phyloP scores from a whole-genome alignment of 2,329 filamentous ascomycete species.

The Cephalotrichum gorgonifer region DNA sequence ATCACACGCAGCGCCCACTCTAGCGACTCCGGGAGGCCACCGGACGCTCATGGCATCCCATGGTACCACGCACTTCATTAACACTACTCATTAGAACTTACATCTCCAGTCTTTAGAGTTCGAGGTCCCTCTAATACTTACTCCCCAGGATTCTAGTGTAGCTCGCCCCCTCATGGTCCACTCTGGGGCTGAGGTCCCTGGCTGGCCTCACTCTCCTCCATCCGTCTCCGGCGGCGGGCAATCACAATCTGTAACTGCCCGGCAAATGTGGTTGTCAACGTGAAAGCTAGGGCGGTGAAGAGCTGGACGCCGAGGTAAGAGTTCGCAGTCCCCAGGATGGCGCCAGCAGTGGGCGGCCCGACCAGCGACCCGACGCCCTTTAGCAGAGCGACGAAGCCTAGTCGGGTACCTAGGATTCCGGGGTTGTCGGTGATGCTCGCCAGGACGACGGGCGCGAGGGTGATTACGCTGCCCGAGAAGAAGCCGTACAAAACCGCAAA shows the following conservation, averaged over 20 bases:
- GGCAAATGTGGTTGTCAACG: constrained; percentile 12
- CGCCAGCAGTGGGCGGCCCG: constrained; percentile 25
- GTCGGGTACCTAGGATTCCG: constrained; percentile 25
- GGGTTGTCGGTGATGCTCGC: constrained; percentile 28
- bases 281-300: constrained; percentile 13
- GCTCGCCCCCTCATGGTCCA: too few species aligned
- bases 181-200: too few species aligned
- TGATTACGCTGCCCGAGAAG: constrained; percentile 31
- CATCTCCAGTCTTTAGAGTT: too few species aligned
- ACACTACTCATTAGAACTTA: too few species aligned
- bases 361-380: constrained; percentile 23
- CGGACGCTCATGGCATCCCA: too few species aligned
- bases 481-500: constrained; percentile 35
- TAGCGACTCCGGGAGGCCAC: too few species aligned
- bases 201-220: constrained; percentile 1
- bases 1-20: too few species aligned
- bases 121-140: too few species aligned
- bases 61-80: too few species aligned
- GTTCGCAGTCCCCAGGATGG: constrained; percentile 15
- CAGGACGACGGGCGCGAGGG: constrained; percentile 28
- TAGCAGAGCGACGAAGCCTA: constrained; percentile 28
- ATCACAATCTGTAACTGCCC: constrained; percentile 5
- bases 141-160: too few species aligned
- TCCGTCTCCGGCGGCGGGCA: too few species aligned
- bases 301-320: constrained; percentile 13